Evolutionary conservation across 2,329 filamentous ascomycete genomes (phyloP).

Genomic region (Pseudohalonectria lignicola): DNA sequence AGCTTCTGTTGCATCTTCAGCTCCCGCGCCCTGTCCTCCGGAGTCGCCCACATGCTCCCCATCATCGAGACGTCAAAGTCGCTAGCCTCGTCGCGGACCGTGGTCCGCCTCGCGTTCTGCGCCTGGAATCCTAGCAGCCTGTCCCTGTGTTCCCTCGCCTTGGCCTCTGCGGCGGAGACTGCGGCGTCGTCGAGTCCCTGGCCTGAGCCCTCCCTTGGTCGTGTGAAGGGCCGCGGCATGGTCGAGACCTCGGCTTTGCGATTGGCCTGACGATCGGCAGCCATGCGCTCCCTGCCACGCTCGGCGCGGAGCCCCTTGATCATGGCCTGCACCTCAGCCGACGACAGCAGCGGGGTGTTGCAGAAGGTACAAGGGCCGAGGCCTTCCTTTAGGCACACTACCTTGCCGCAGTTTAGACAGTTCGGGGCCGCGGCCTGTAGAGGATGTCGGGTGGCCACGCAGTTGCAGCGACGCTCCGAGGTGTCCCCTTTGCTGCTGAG

Average conservation of each 20-base stretch:
- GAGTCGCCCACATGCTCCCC: slow-evolving; percentile 71
- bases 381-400: slow-evolving; percentile 89
- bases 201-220: slow-evolving; percentile 16
- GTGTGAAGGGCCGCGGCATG: slow-evolving; percentile 48
- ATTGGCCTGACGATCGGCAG: slow-evolving; percentile 62
- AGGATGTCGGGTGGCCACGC: slow-evolving; percentile 78
- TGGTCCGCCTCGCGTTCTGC: slow-evolving; percentile 74
- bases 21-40: slow-evolving; percentile 71
- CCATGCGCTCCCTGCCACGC: slow-evolving; percentile 77
- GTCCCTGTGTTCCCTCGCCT: slow-evolving; percentile 70
- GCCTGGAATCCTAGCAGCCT: slow-evolving; percentile 73
- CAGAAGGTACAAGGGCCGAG: slow-evolving; percentile 92
- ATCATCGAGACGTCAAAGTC: slow-evolving; percentile 41
- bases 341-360: slow-evolving; percentile 58
- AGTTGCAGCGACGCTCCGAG: slow-evolving; percentile 64
- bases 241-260: slow-evolving; percentile 54
- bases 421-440: slow-evolving; percentile 88
- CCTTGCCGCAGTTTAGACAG: slow-evolving; percentile 85
- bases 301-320: slow-evolving; percentile 75
- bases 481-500: slow-evolving; percentile 28
- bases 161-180: slow-evolving; percentile 47
- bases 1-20: slow-evolving; percentile 79
- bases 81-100: slow-evolving; percentile 73
- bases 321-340: slow-evolving; percentile 72
- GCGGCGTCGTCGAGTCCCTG: slow-evolving; percentile 20